Evolutionary conservation across 768 basidiomycete genomes (phyloP).

Genomic region (Psilocybe subaeruginosa): DNA sequence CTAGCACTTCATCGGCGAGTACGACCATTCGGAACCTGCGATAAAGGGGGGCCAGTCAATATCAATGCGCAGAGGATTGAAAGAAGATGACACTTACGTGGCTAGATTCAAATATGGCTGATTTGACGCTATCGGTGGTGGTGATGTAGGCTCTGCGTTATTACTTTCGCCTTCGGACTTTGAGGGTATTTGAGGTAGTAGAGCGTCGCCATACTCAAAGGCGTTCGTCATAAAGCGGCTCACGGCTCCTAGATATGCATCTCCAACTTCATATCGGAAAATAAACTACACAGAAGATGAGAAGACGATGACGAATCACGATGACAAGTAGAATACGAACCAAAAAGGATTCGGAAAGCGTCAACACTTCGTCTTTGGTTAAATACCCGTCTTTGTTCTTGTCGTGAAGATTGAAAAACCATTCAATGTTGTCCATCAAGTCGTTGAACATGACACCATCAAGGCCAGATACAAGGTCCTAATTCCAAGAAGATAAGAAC

Average conservation of each 20-base stretch:
- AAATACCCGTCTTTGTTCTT: conserved; percentile 95
- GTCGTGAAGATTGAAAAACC: conserved; percentile 97
- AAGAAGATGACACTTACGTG: conserved; percentile 51
- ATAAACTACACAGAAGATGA: conserved; percentile 70
- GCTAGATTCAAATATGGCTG: conserved; percentile 92
- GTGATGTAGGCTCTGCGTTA: conserved; percentile 34
- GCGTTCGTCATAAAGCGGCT: conserved; percentile 98
- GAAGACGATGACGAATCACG: neutral
- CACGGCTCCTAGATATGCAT: conserved; percentile 94
- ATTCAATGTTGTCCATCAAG: conserved; percentile 97
- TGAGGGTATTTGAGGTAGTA: conserved; percentile 58
- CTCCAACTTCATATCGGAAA: conserved; percentile 95
- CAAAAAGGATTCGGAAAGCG: conserved; percentile 91
- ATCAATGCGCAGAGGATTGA: neutral
- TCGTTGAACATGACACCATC: conserved; percentile 95
- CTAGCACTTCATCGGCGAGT: conserved; percentile 93
- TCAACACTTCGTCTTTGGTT: conserved; percentile 96
- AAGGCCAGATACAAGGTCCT: conserved; percentile 90
- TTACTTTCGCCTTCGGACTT: conserved; percentile 24
- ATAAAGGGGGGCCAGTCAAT: conserved; percentile 9
- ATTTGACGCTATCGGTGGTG: conserved; percentile 66
- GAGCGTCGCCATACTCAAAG: conserved; percentile 96
- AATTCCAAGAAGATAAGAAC: conserved; percentile 9
- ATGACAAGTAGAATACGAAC: conserved; percentile 43
- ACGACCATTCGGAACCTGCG: conserved; percentile 97